Conservation (phyloP, 805 yeast genomes). For the Cyberlindnera saturnus region DNA sequence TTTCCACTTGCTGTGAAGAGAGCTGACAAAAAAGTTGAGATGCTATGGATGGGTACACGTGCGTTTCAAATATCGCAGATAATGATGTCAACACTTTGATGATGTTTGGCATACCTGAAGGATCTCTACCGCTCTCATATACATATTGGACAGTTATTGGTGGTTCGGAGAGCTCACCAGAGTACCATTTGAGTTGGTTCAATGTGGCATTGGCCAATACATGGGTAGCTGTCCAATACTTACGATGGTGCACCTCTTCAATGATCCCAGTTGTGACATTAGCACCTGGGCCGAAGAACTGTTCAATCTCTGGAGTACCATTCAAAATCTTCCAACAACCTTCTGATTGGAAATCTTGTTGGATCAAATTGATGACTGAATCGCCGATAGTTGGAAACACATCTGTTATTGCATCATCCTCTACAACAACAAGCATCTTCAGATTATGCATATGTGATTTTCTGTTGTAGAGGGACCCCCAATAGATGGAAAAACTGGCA, state of each 20-base stretch:
- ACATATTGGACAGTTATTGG: constrained; percentile 36
- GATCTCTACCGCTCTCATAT: no score
- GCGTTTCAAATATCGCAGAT: no score
- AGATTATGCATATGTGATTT: constrained; percentile 19
- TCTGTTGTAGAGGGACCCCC: constrained; percentile 32
- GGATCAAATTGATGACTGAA: constrained; percentile 16
- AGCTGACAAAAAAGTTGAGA: no score
- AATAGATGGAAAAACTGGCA: constrained; percentile 4
- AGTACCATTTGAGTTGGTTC: no score
- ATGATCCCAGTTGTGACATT: constrained; percentile 32
- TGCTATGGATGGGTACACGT: no score
- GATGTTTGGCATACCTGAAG: no score
- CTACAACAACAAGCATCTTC: constrained; percentile 27
- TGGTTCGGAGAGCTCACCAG: constrained; percentile 15
- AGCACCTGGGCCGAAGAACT: constrained; percentile 14
- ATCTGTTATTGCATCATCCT: constrained; percentile 24
- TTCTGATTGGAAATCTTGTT: constrained; percentile 17
- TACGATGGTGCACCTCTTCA: constrained; percentile 40
- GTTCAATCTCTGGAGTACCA: constrained; percentile 20
- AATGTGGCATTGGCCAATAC: constrained; percentile 31
- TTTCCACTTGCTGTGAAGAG: no score
- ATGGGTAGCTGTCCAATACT: constrained; percentile 59
- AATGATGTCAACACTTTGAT: no score
- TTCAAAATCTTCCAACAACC: constrained; percentile 34
- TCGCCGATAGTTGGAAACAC: constrained; percentile 19